These are phyloP conservation scores for Russula sp. DNA, from an alignment of 768 basidiomycete genomes.

Conservation along the genomic window DNA sequence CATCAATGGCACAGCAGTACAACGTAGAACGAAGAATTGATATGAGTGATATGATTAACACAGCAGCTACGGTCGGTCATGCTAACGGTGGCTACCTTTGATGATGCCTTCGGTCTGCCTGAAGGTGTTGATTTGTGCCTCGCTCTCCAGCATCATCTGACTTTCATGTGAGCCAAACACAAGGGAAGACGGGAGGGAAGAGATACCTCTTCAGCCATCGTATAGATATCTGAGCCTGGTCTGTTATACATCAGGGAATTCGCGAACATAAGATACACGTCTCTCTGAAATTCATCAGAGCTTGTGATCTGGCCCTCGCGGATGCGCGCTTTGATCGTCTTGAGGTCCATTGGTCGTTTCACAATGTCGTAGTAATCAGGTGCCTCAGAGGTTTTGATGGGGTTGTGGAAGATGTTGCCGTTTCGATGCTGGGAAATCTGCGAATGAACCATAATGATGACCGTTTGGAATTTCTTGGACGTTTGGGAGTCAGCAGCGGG, in stretches of 20 bases:
- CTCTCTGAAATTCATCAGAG: constrained; percentile 83
- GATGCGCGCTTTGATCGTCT: constrained; percentile 81
- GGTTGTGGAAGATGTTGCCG: constrained; percentile 86
- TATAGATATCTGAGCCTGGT: constrained; percentile 76
- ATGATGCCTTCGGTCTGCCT: constrained; percentile 66
- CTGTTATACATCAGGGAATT: constrained; percentile 98
- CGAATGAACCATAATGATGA: constrained; percentile 74
- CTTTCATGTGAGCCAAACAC: neutral
- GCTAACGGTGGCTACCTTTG: constrained; percentile 17
- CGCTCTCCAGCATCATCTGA: constrained; percentile 74
- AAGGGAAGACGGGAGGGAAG: neutral
- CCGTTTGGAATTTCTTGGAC: constrained; percentile 69
- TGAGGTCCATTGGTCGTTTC: constrained; percentile 92
- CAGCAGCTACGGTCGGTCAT: neutral
- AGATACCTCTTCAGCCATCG: constrained; percentile 86
- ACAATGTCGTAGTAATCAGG: constrained; percentile 90
- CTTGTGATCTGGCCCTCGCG: constrained; percentile 77
- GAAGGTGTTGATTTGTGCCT: constrained; percentile 57
- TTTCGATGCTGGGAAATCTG: constrained; percentile 81
- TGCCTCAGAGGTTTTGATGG: constrained; percentile 82
- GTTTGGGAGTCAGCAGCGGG: constrained; percentile 26
- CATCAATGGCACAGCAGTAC: constrained; percentile 14
- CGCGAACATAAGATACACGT: constrained; percentile 89
- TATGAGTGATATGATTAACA: neutral
- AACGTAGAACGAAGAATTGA: constrained; percentile 5